A percentile compares a stretch with the other conserved stretches of the same genome.
These are phyloP conservation scores for Colletotrichum shisoi DNA, from an alignment of 2,329 filamentous ascomycete species.

Conservation along the genomic window DNA sequence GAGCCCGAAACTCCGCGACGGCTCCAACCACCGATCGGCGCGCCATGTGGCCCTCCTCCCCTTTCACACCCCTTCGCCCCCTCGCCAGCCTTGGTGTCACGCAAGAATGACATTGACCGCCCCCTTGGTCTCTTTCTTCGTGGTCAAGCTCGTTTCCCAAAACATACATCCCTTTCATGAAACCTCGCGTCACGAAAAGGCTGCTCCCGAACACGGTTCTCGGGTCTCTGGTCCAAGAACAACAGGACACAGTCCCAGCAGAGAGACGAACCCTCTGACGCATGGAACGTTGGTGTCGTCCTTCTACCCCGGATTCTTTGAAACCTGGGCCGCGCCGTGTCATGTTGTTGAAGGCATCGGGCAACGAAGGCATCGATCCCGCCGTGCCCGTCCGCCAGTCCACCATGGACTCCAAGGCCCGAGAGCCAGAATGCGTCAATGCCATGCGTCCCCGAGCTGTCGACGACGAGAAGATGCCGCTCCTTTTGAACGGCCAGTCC, in stretches of 20 bases:
- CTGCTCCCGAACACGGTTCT: conserved; percentile 5
- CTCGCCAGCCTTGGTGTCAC: conserved; percentile 8
- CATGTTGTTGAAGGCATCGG: conserved; percentile 29
- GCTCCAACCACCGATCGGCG: not conserved
- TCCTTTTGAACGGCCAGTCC: conserved; percentile 37
- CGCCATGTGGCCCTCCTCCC: conserved; percentile 17
- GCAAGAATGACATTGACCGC: conserved; percentile 24
- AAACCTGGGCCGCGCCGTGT: conserved; percentile 17
- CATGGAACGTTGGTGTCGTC: conserved; percentile 26
- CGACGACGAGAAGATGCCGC: conserved; percentile 18
- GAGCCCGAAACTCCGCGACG: conserved; percentile 23
- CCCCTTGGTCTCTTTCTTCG: not conserved
- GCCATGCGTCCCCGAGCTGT: conserved; percentile 35
- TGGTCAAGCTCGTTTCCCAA: not conserved
- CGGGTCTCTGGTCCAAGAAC: conserved; percentile 4
- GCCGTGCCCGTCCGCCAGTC: not conserved
- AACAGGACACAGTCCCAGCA: conserved; percentile 10
- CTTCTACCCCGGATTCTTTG: conserved; percentile 33
- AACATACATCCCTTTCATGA: conserved; percentile 14
- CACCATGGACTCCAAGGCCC: conserved; percentile 31
- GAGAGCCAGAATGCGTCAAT: conserved; percentile 35
- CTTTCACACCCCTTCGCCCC: conserved; percentile 3
- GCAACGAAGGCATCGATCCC: conserved; percentile 18
- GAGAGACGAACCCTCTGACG: conserved; percentile 4
- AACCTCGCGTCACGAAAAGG: conserved; percentile 19